Evolutionary conservation across 768 basidiomycete genomes (phyloP).

Genomic region (Agrocybe praecox): DNA sequence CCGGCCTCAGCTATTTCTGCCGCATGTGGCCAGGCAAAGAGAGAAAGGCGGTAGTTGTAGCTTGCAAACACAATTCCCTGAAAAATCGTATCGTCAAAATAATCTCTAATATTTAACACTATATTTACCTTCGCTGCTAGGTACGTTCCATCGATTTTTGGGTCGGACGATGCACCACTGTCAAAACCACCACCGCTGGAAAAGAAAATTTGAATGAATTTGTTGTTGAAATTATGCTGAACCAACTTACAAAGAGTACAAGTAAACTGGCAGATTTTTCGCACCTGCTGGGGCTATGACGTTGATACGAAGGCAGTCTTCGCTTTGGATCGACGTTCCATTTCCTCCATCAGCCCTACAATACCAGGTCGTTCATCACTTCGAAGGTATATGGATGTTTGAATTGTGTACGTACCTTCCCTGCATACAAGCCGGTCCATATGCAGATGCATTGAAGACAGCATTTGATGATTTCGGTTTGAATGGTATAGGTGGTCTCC

Average conservation of each 20-base stretch:
- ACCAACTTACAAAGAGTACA: slow-evolving; percentile 28
- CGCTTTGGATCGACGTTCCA: slow-evolving; percentile 34
- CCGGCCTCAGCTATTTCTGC: slow-evolving; percentile 37
- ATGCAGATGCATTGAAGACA: slow-evolving; percentile 29
- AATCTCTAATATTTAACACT: background rate
- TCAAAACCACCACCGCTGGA: slow-evolving; percentile 36
- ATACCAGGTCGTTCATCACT: background rate
- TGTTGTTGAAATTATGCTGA: too few relatives aligned
- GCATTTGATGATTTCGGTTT: slow-evolving; percentile 1
- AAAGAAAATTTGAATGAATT: too few relatives aligned
- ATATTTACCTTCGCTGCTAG: slow-evolving; percentile 27
- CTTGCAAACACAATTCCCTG: slow-evolving; percentile 35
- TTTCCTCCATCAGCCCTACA: slow-evolving; percentile 32
- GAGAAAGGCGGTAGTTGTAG: slow-evolving; percentile 34
- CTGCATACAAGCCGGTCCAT: slow-evolving; percentile 34
- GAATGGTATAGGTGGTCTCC: slow-evolving; percentile 28
- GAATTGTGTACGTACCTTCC: slow-evolving; percentile 22
- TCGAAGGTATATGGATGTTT: background rate
- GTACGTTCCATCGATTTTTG: slow-evolving; percentile 34
- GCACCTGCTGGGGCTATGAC: slow-evolving; percentile 41
- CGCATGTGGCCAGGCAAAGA: slow-evolving; percentile 43
- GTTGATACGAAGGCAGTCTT: slow-evolving; percentile 44
- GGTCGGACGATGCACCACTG: slow-evolving; percentile 36
- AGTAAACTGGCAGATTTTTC: slow-evolving; percentile 28
- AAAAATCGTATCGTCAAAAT: background rate